A percentile compares a stretch with the other conserved stretches of the same genome.
These are phyloP conservation scores for Juglanconis juglandina DNA, from an alignment of 2,329 filamentous ascomycete species.

Conservation along the genomic window DNA sequence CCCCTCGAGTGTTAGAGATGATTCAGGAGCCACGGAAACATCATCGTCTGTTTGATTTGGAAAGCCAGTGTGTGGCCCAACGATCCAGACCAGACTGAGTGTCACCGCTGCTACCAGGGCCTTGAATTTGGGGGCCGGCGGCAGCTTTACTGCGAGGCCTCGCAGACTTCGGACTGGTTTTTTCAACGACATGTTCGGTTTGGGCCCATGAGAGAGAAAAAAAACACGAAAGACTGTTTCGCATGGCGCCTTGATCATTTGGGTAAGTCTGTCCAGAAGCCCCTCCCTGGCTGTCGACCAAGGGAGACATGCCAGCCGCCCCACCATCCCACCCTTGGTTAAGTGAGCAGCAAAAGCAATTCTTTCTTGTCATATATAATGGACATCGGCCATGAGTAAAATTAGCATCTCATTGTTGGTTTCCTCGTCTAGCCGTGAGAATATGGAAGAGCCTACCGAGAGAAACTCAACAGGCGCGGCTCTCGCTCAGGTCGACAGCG, in stretches of 20 bases:
- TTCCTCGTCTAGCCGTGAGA: no score
- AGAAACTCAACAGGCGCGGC: no score
- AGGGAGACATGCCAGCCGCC: no score
- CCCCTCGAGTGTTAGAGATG: neutral
- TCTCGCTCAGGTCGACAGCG: no score
- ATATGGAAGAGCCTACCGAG: no score
- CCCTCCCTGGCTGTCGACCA: no score
- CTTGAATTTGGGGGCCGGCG: slow-evolving; percentile 1
- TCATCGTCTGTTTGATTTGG: neutral
- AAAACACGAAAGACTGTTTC: neutral
- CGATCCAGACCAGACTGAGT: slow-evolving; percentile 11
- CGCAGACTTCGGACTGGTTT: neutral
- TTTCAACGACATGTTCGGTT: neutral
- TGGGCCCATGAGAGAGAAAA: neutral
- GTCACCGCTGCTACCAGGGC: slow-evolving; percentile 1
- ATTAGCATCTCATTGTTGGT: no score
- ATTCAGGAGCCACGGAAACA: neutral
- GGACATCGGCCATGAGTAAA: no score
- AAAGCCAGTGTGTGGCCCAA: slow-evolving; percentile 6
- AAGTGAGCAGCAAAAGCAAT: no score
- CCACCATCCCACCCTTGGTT: no score
- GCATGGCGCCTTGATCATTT: neutral
- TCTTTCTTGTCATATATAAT: no score
- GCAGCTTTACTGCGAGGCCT: neutral
- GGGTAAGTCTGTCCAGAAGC: no score